Evolutionary conservation across 495 filamentous ascomycete genomes (phyloP).

Genomic region (Aspergillus carlsbadensis): DNA sequence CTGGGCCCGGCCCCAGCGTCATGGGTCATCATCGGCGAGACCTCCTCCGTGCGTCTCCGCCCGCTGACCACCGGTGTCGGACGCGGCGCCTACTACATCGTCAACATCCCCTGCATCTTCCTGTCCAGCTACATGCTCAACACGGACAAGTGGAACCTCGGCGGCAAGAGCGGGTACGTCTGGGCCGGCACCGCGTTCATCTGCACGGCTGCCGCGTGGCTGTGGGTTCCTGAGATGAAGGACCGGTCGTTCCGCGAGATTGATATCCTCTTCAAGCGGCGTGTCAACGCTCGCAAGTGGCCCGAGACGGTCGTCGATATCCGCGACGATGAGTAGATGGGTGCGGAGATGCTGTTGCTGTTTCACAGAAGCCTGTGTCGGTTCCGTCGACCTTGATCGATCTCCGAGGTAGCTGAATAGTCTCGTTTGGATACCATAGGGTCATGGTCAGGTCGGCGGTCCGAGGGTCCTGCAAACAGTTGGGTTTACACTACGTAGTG

Average conservation of each 20-base stretch:
- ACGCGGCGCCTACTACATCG: constrained; percentile 68
- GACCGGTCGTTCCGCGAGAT: constrained; percentile 51
- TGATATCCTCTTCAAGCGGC: constrained; percentile 53
- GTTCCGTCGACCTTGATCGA: too few species aligned
- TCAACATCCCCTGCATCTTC: constrained; percentile 66
- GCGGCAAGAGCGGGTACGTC: constrained; percentile 72
- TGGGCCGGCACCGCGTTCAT: constrained; percentile 70
- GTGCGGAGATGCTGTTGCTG: too few species aligned
- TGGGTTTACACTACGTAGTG: too few species aligned
- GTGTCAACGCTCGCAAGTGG: constrained; percentile 54
- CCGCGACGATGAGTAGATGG: constrained; percentile 50
- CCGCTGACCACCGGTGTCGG: constrained; percentile 72
- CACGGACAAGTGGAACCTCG: constrained; percentile 68
- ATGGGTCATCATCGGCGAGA: constrained; percentile 71
- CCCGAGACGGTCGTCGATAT: constrained; percentile 52
- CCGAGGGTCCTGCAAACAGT: too few species aligned
- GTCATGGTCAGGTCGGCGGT: too few species aligned
- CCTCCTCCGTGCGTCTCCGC: constrained; percentile 70
- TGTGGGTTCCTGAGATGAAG: constrained; percentile 58
- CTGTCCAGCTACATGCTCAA: constrained; percentile 57
- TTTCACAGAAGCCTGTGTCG: too few species aligned
- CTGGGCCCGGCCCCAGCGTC: constrained; percentile 72
- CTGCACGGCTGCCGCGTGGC: constrained; percentile 58
- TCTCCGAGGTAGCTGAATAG: too few species aligned
- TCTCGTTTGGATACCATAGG: too few species aligned